These are phyloP conservation scores for Talaromyces sp. DNA, from an alignment of 2,329 filamentous ascomycete species.

Conservation along the genomic window DNA sequence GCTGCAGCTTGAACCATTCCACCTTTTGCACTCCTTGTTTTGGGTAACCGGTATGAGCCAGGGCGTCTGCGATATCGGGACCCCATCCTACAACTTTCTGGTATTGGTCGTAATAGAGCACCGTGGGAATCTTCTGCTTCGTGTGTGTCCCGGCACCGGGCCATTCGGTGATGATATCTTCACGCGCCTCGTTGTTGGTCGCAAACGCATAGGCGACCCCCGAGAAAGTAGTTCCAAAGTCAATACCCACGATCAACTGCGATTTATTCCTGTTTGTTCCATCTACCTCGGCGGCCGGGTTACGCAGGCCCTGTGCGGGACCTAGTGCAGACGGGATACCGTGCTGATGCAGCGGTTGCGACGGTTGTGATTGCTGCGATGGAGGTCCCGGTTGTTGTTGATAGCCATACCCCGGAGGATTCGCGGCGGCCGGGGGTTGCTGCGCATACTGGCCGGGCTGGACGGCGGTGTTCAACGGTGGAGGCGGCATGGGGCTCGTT, in stretches of 20 bases:
- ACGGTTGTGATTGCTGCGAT: constrained; percentile 16
- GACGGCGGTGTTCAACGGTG: constrained; percentile 32
- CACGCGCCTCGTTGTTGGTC: constrained; percentile 94
- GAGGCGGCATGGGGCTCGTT: constrained; percentile 17
- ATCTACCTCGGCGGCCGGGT: constrained; percentile 65
- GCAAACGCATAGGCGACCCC: constrained; percentile 91
- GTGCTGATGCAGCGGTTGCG: constrained; percentile 20
- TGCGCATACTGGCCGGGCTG: constrained; percentile 56
- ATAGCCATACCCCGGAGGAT: constrained; percentile 46
- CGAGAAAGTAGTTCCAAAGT: constrained; percentile 98
- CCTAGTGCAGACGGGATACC: constrained; percentile 28
- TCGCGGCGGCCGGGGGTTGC: constrained; percentile 36
- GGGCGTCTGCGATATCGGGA: constrained; percentile 92
- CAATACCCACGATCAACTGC: constrained; percentile 96
- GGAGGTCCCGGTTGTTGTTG: constrained; percentile 34
- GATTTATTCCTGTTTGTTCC: constrained; percentile 87
- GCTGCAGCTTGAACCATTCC: constrained; percentile 99
- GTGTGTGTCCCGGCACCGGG: constrained; percentile 95
- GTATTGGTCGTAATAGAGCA: constrained; percentile 99
- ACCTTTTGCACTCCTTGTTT: constrained; percentile 98
- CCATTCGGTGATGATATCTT: constrained; percentile 99
- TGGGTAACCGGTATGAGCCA: constrained; percentile 94
- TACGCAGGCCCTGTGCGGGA: constrained; percentile 29
- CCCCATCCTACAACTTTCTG: constrained; percentile 99
- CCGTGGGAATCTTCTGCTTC: constrained; percentile 99